phyloP scores from a whole-genome alignment of 116 monocot genomes.

The Posidonia oceanica region DNA sequence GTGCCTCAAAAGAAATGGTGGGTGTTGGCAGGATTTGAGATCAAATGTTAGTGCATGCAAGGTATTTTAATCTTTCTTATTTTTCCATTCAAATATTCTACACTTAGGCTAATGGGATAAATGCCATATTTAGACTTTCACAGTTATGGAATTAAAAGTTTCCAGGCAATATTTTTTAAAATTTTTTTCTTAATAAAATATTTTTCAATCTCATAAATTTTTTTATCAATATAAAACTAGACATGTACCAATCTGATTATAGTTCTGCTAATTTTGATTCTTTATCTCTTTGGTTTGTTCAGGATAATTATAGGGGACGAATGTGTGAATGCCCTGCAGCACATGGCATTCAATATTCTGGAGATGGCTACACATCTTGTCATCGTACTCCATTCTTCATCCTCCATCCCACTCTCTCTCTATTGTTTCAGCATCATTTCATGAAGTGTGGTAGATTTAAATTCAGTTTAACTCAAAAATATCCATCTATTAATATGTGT shows the following conservation, averaged over 20 bases:
- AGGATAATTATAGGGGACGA: conserved; percentile 23
- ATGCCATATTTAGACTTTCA: too few species aligned
- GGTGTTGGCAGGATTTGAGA: conserved; percentile 58
- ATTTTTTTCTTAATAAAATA: too few species aligned
- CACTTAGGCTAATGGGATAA: not conserved
- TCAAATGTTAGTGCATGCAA: conserved; percentile 71
- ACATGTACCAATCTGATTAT: not conserved
- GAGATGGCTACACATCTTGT: conserved; percentile 24
- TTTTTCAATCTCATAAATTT: too few species aligned
- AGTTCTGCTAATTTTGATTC: too few species aligned
- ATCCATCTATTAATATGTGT: too few species aligned
- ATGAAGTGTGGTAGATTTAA: too few species aligned
- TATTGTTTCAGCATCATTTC: not conserved
- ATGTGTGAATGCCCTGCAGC: conserved; percentile 19
- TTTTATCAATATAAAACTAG: too few species aligned
- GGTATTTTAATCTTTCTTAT: too few species aligned
- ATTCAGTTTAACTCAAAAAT: too few species aligned
- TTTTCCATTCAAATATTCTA: too few species aligned
- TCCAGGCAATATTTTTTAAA: too few species aligned
- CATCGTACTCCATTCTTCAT: not conserved
- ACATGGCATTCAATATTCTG: conserved; percentile 16
- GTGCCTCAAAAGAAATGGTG: conserved; percentile 66
- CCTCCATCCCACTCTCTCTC: not conserved
- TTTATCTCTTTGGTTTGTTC: not conserved
- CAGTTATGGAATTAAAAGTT: too few species aligned